A percentile compares a stretch with the other conserved stretches of the same genome.
Evolutionary conservation across 768 basidiomycete genomes (phyloP).

Genomic region (Collybiopsis luxurians): DNA sequence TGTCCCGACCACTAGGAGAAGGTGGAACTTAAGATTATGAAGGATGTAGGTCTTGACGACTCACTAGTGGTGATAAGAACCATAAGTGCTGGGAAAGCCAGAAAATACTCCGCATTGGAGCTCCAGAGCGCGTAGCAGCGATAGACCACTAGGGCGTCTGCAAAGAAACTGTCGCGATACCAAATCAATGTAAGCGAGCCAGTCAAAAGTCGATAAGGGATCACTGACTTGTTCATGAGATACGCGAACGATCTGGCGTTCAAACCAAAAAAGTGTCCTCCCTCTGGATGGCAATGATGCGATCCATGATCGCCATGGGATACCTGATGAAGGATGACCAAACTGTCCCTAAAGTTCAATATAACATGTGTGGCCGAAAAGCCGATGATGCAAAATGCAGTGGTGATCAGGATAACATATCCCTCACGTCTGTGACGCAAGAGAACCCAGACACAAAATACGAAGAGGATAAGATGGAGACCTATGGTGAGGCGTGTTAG

Average conservation of each 20-base stretch:
- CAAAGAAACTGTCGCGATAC: neutral
- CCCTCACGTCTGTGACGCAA: neutral
- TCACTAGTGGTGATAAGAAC: neutral
- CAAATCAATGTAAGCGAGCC: neutral
- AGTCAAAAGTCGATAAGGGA: constrained; percentile 57
- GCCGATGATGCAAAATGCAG: neutral
- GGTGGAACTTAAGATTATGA: neutral
- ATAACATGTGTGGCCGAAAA: neutral
- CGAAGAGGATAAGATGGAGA: neutral
- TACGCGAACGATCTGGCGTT: constrained; percentile 69
- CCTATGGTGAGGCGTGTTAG: neutral
- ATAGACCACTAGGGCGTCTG: neutral
- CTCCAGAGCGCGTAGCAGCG: neutral
- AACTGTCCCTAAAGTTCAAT: neutral
- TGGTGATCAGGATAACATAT: neutral
- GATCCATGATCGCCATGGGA: neutral
- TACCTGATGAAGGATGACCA: neutral
- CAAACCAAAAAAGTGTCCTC: constrained; percentile 64
- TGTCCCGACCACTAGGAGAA: neutral
- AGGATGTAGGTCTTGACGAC: neutral
- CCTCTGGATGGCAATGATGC: too few relatives aligned
- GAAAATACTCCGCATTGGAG: neutral
- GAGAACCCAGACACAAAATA: neutral
- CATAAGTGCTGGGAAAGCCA: neutral
- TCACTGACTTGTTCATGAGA: constrained; percentile 73